A percentile compares a stretch with the other conserved stretches of the same genome.
phyloP scores from a whole-genome alignment of 2,329 filamentous ascomycete species.

The Cladosporium sp. region DNA sequence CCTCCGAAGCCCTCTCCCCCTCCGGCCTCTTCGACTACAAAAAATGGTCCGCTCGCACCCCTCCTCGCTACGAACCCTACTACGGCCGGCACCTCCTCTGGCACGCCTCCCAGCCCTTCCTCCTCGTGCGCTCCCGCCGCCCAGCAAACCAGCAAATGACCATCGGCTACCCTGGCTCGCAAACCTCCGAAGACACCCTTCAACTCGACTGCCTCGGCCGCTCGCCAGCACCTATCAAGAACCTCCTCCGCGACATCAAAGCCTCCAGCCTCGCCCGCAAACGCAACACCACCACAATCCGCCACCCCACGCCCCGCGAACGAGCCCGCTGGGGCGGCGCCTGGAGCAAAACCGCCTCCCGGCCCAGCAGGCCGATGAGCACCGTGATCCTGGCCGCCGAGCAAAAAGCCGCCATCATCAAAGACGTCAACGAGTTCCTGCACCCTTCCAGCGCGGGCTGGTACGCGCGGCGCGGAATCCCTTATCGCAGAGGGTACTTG shows the following conservation, averaged over 20 bases:
- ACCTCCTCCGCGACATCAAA: constrained; percentile 47
- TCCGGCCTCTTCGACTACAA: constrained; percentile 51
- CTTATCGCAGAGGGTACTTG: constrained; percentile 80
- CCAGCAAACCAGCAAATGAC: constrained; percentile 29
- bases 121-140: constrained; percentile 42
- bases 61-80: constrained; percentile 52
- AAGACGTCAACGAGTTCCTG: constrained; percentile 76
- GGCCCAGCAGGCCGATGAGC: constrained; percentile 69
- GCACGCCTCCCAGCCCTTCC: constrained; percentile 44
- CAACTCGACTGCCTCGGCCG: constrained; percentile 50
- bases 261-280: constrained; percentile 45
- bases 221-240: constrained; percentile 50
- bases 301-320: constrained; percentile 47
- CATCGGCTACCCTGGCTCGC: constrained; percentile 26
- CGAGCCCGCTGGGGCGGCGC: constrained; percentile 34
- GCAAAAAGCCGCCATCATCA: constrained; percentile 66
- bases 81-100: constrained; percentile 48
- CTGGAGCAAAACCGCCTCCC: constrained; percentile 47
- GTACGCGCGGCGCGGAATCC: constrained; percentile 82
- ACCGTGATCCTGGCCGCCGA: constrained; percentile 72
- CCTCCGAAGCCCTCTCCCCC: constrained; percentile 39
- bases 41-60: constrained; percentile 49
- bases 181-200: constrained; percentile 43
- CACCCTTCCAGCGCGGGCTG: constrained; percentile 71
- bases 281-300: constrained; percentile 47